Conservation (phyloP, 495 filamentous ascomycete species). For the Xylaria grammica region DNA sequence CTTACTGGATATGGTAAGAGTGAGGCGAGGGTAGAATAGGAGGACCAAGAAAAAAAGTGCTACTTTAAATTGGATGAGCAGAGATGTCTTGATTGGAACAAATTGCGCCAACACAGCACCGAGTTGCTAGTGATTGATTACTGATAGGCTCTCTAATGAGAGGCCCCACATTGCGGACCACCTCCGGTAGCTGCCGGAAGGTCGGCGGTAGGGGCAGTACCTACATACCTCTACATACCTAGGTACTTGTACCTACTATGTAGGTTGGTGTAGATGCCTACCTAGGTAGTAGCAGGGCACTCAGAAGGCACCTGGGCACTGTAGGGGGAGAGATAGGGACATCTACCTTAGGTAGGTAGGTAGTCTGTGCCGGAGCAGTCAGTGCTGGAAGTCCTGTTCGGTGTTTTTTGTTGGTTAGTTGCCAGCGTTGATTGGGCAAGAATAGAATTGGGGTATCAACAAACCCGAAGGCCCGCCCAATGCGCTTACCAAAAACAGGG, state of each 20-base stretch:
- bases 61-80: conserved; percentile 12
- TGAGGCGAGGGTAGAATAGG: neutral
- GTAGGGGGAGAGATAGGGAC: neutral
- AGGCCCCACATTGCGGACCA: neutral
- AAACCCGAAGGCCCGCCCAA: conserved; percentile 27
- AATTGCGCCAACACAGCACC: conserved; percentile 16
- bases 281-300: too few relatives aligned
- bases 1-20: conserved; percentile 12
- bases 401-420: neutral
- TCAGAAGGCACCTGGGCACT: too few relatives aligned
- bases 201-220: neutral
- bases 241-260: too few relatives aligned
- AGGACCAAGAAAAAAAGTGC: neutral
- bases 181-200: conserved; percentile 15
- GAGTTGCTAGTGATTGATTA: neutral
- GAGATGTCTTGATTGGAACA: neutral
- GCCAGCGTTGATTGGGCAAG: neutral
- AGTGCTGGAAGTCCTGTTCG: neutral
- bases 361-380: conserved; percentile 14
- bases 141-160: too few relatives aligned
- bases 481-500: conserved; percentile 34
- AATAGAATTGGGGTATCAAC: conserved; percentile 25
- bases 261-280: too few relatives aligned
- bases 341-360: too few relatives aligned
- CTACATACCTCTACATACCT: too few relatives aligned